Evolutionary conservation across 768 basidiomycete species (phyloP).

Genomic region (Amanita fuliginea): DNA sequence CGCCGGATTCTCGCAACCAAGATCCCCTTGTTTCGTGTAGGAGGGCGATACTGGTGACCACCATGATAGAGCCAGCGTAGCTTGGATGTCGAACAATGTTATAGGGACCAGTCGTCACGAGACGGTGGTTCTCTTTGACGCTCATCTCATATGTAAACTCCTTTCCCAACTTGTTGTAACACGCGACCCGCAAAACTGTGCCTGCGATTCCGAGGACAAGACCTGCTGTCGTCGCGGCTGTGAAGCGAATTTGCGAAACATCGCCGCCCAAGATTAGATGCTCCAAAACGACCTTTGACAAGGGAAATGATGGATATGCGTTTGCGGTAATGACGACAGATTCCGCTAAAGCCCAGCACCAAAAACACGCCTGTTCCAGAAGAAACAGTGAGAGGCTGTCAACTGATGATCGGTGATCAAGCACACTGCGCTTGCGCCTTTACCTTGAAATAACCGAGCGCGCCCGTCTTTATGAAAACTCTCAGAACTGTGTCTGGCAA

Average conservation of each 20-base stretch:
- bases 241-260: neutral
- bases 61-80: neutral
- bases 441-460: neutral
- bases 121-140: too few species aligned
- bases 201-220: neutral
- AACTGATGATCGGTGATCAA: neutral
- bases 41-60: too few species aligned
- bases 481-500: neutral
- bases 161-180: neutral
- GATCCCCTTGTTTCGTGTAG: too few species aligned
- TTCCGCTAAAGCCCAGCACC: neutral
- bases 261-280: neutral
- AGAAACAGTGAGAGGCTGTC: neutral
- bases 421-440: too few species aligned
- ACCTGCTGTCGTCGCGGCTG: neutral
- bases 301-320: neutral
- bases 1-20: too few species aligned
- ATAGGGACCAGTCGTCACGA: slow-evolving; percentile 1
- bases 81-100: neutral
- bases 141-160: neutral
- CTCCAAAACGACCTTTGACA: neutral
- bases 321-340: neutral
- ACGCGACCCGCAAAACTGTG: neutral
- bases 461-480: neutral
- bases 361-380: neutral